Evolutionary conservation across 176 grass and related monocot species (phyloP).

Genomic region (Leersia perrieri): DNA sequence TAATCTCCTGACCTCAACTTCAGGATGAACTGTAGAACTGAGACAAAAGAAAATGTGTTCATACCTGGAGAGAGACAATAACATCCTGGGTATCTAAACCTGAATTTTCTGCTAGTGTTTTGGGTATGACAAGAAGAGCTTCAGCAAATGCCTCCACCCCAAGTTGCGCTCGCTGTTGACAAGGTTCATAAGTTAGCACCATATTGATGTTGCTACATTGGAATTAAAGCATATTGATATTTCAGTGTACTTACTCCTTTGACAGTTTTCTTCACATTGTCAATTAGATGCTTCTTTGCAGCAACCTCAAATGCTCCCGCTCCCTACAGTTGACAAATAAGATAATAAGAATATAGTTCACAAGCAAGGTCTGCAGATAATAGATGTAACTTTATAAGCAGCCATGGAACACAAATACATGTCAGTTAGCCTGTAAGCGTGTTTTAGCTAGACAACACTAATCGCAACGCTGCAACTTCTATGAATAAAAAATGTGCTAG

Average conservation of each 20-base stretch:
- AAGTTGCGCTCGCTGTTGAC: constrained; percentile 81
- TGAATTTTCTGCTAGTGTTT: constrained; percentile 92
- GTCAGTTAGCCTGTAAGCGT: no score
- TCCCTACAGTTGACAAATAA: constrained; percentile 48
- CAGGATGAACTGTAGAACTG: background rate
- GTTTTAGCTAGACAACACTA: background rate
- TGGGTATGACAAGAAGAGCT: constrained; percentile 93
- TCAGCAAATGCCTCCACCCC: constrained; percentile 96
- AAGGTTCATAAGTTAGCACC: background rate
- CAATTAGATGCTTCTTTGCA: constrained; percentile 86
- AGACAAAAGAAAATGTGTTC: background rate
- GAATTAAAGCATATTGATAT: background rate
- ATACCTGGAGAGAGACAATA: constrained; percentile 73
- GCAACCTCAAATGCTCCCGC: constrained; percentile 97
- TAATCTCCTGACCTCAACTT: background rate
- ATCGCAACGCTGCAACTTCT: background rate
- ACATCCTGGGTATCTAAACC: constrained; percentile 91
- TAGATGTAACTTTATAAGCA: background rate
- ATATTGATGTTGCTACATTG: background rate
- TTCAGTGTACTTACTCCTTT: constrained; percentile 65
- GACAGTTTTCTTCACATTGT: constrained; percentile 89
- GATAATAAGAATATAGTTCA: background rate
- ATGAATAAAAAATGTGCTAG: background rate
- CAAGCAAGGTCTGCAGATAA: background rate
- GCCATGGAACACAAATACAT: background rate